Evolutionary conservation across 768 basidiomycete species (phyloP).

Genomic region (Hygrocybe coccinea): DNA sequence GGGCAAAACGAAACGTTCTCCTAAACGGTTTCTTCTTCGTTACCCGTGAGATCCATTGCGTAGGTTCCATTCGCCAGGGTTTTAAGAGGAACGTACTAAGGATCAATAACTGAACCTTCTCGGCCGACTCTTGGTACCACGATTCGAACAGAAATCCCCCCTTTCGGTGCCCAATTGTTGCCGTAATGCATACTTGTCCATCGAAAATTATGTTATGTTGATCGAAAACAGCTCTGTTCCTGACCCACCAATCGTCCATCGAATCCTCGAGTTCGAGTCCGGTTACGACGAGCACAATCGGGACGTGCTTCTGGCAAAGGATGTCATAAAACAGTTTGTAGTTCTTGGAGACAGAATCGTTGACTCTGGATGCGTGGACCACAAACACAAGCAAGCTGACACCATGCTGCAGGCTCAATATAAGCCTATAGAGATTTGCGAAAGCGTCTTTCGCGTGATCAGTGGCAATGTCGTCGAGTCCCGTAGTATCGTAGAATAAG

Average conservation of each 20-base stretch:
- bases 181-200: slow-evolving; percentile 31
- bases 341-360: slow-evolving; percentile 31
- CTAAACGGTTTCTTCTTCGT: too few relatives aligned
- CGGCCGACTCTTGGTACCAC: slow-evolving; percentile 19
- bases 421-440: slow-evolving; percentile 29
- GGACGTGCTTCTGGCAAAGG: slow-evolving; percentile 38
- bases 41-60: too few relatives aligned
- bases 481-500: slow-evolving; percentile 31
- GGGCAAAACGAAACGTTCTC: too few relatives aligned
- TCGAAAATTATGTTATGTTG: slow-evolving; percentile 28
- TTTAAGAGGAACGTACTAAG: too few relatives aligned
- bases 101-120: slow-evolving; percentile 16
- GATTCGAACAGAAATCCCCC: slow-evolving; percentile 5
- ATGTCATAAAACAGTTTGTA: slow-evolving; percentile 37
- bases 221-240: slow-evolving; percentile 22
- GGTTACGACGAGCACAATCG: slow-evolving; percentile 35
- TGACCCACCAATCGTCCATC: slow-evolving; percentile 30
- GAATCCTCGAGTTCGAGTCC: slow-evolving; percentile 34
- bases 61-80: too few relatives aligned
- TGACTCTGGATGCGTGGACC: slow-evolving; percentile 36
- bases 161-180: slow-evolving; percentile 7
- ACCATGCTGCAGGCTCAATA: slow-evolving; percentile 33
- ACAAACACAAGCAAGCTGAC: slow-evolving; percentile 39
- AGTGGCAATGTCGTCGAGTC: slow-evolving; percentile 26
- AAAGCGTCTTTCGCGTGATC: slow-evolving; percentile 29